Evolutionary conservation across 179 eudicot species (phyloP), one percentile per base, ranked within the genome.

Genomic region (Pouteria campechiana): DNA sequence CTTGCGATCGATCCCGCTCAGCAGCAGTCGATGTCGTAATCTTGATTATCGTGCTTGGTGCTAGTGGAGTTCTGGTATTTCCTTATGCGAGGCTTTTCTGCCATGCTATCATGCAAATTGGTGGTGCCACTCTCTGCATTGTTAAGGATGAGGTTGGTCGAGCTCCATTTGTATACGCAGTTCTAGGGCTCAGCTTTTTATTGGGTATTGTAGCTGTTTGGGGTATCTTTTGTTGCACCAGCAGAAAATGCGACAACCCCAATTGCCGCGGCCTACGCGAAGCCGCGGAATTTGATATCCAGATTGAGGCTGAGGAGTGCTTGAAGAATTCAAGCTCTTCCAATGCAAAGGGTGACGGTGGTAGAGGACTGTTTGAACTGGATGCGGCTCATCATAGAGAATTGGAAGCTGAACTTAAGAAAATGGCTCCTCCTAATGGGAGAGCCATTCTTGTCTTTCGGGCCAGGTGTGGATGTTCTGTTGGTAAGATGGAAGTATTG

Each of bases 401-500:
- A 57, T 32, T 87, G 53, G 94, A 83, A 42, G 75, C 83, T 0
- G 90, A 87, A 72, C 84, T 87, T 22, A 87, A 74, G 78, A 87
- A 73, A 61, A 76, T 87, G 71, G 96, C 94, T 2, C 96, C 96
- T 0, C 68, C 70, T 10, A 83, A 83, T 68, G 96, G 96, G 29
- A 67, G 83, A 53, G 94, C 96, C 0, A 78, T 87, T 45, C 81
- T 87, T 3, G 73, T 83, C n/a, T 79, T 72, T 40, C 64, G 82
- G 12, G 81, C 75, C 1, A 74, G 81, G 37, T 87, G 96, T 60
- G 96, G 96, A 25, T 87, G 96, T 41, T 68, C 90, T 41, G 72
- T 83, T 35, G 94, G 96, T 17, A 76, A 75, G 37, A 83, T 87
- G 94, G 96, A 83, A 52, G 94, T 87, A 55, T 75, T 75, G 0